Conservation (phyloP, 805 yeast genomes). For the Saccharomycopsis oosterbeekiorum region DNA sequence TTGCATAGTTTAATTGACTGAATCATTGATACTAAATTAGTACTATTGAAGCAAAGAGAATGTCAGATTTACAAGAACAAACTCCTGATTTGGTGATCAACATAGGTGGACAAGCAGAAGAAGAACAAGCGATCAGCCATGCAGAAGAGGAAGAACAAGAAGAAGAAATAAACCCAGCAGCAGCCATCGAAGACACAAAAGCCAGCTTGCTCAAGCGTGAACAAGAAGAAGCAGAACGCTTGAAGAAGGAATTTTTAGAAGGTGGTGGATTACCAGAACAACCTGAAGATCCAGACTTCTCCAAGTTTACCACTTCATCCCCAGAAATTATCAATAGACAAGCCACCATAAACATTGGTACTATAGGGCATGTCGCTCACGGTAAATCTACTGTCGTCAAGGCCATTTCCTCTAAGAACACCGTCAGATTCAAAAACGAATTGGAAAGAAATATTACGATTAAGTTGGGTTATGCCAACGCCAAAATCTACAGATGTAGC, state of each 20-base stretch:
- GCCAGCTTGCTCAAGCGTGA: conserved; percentile 67
- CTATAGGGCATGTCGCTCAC: conserved; percentile 94
- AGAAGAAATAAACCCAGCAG: conserved; percentile 25
- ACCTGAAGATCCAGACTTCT: conserved; percentile 80
- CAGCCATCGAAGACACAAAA: conserved; percentile 33
- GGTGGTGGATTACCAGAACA: conserved; percentile 99
- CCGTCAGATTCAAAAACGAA: conserved; percentile 98
- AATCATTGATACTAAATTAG: too few species aligned
- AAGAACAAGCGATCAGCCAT: conserved; percentile 30
- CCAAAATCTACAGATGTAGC: conserved; percentile 91
- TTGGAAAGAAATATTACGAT: conserved; percentile 98
- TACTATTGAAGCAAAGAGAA: not conserved
- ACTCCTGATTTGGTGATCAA: conserved; percentile 76
- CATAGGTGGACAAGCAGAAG: conserved; percentile 39
- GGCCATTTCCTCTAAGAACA: conserved; percentile 97
- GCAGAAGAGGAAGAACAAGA: conserved; percentile 34
- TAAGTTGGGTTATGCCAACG: conserved; percentile 97
- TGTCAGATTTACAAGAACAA: conserved; percentile 63
- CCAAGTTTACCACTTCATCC: conserved; percentile 72
- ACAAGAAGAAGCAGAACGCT: conserved; percentile 64
- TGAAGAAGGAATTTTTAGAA: conserved; percentile 76
- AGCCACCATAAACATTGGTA: conserved; percentile 97
- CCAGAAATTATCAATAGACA: conserved; percentile 97
- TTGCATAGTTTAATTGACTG: not conserved
- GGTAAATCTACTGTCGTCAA: conserved; percentile 91